Evolutionary conservation across 345 rosid species (phyloP), one percentile per base, ranked within the genome.

Genomic region (Citrus reticulata): DNA sequence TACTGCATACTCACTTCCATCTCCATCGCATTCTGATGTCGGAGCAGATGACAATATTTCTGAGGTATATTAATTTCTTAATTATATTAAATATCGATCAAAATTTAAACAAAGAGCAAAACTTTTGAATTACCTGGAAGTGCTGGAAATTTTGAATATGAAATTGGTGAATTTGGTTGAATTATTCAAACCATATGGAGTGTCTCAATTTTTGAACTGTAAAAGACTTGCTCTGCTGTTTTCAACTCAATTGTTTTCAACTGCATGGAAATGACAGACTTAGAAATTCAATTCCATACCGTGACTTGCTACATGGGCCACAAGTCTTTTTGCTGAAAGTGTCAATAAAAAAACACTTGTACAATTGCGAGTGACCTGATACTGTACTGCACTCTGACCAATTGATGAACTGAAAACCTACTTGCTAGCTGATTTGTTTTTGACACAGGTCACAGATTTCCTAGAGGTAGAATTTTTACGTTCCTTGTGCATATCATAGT

Each of bases 21-120:
- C 97, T 76, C 94, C 97, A 6, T 84, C 93, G 40, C 84, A 78
- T 82, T 90, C 95, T 0, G 98, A 93, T 73, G 70, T 80, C 0
- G 93, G 84, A 54, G 77, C 86, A 6, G 98, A 97, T 46, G 98
- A 93, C 78, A 91, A 78, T 85, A 86, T 89, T 74, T 93, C 98
- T 3, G 98, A 97, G 98, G 99, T 97, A 90, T 30, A 54, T 39
- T 9, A 34, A 74, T 34, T 10, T 27, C 57, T 58, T 40, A 34
- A 35, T 34, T 35, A 22, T 66, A 1, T 35, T 62, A 32, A 4
- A 40, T 62, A n/a, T 29, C 16, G 9, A 8, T 60, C 22, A 42
- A 42, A 60, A 60, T 7, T 46, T 17, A 35, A 69, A 46, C 46
- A 6, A 63, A 65, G 24, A 30, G 63, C 20, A 17, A 51, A 55